A percentile compares a stretch with the other conserved stretches of the same genome.
Evolutionary conservation across 208 protist genomes (phyloP).

Genomic region (Giardia muris): DNA sequence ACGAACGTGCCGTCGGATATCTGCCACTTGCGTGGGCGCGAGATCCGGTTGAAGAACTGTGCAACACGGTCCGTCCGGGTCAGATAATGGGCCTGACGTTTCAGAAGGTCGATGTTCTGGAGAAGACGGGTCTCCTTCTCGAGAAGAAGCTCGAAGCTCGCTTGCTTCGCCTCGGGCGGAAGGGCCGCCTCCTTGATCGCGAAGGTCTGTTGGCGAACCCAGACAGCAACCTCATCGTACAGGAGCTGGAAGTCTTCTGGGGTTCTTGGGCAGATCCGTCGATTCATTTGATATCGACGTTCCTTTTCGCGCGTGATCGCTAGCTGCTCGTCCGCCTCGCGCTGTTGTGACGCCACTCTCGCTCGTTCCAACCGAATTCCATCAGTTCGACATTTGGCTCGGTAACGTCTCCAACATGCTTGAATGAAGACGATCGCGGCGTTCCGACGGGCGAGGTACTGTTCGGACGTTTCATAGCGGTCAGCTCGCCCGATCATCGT

Average conservation of each 20-base stretch:
- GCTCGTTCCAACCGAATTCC: background rate
- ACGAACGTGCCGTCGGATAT: background rate
- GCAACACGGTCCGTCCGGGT: background rate
- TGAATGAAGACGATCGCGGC: background rate
- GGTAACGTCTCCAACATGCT: background rate
- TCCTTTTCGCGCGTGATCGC: background rate
- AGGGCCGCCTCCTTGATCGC: slow-evolving; percentile 2
- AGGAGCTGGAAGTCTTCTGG: slow-evolving; percentile 14
- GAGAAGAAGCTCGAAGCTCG: background rate
- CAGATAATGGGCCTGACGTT: background rate
- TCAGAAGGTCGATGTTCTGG: background rate
- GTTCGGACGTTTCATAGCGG: background rate
- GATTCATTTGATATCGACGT: background rate
- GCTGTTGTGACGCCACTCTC: background rate
- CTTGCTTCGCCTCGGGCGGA: background rate
- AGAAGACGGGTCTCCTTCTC: slow-evolving; percentile 2
- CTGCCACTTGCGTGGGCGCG: background rate
- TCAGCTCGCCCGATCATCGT: background rate
- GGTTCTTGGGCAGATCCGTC: background rate
- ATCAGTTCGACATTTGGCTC: background rate
- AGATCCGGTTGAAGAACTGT: background rate
- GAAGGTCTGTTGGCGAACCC: slow-evolving; percentile 28
- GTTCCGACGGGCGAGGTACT: background rate
- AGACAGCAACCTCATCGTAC: background rate
- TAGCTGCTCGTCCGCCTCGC: background rate